These are phyloP conservation scores for Trichoderma breve DNA, from an alignment of 2,329 filamentous ascomycete species.

Conservation along the genomic window DNA sequence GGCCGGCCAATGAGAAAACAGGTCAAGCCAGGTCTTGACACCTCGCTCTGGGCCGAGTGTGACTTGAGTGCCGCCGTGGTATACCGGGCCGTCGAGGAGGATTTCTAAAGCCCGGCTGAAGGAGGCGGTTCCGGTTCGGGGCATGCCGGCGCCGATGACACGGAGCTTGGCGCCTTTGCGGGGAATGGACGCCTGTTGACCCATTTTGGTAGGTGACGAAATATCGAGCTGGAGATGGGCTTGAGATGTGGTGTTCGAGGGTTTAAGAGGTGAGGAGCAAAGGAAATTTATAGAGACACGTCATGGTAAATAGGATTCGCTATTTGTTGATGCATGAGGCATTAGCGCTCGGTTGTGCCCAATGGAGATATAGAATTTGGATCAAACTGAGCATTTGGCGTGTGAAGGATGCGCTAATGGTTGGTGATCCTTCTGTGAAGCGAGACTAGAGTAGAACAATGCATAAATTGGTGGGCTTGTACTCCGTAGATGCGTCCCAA, in stretches of 20 bases:
- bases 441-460: not conserved
- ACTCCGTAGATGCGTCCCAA: not conserved
- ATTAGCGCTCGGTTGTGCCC: not conserved
- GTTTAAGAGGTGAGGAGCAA: not conserved
- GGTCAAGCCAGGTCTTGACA: conserved; percentile 22
- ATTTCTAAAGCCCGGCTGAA: conserved; percentile 28
- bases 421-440: not conserved
- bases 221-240: not conserved
- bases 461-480: not conserved
- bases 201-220: not conserved
- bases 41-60: conserved; percentile 23
- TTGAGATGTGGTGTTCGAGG: not conserved
- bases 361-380: not conserved
- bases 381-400: not conserved
- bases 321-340: not conserved
- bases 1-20: not conserved
- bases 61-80: conserved; percentile 27
- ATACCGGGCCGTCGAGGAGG: conserved; percentile 27
- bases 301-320: not conserved
- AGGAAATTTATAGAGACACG: not conserved
- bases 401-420: not conserved
- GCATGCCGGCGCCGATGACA: conserved; percentile 30
- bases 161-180: conserved; percentile 23
- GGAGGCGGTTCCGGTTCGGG: conserved; percentile 28
- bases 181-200: conserved; percentile 27